Conservation (phyloP, 371 early-diverging fungal species). For the Ecytonucleospora hepatopenaei region DNA sequence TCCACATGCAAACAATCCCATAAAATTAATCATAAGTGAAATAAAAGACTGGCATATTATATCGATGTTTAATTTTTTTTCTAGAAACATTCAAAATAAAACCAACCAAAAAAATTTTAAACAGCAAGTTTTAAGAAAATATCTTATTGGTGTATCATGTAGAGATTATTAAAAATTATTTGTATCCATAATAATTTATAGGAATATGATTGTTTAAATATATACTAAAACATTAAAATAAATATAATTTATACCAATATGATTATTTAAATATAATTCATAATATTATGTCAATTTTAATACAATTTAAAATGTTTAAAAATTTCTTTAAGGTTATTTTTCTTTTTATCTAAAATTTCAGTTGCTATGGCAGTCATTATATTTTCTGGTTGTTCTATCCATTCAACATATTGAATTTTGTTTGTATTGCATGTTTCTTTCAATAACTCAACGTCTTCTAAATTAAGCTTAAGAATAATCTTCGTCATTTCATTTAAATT, state of each 20-base stretch:
- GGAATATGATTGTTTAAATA: background rate
- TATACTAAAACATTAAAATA: background rate
- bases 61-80: background rate
- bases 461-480: constrained; percentile 36
- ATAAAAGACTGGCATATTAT: constrained; percentile 40
- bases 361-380: constrained; percentile 40
- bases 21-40: constrained; percentile 47
- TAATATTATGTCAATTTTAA: background rate
- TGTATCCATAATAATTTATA: background rate
- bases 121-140: background rate
- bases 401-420: constrained; percentile 29
- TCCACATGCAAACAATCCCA: constrained; percentile 49
- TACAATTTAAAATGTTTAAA: background rate
- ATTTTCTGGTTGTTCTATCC: constrained; percentile 52
- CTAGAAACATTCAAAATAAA: background rate
- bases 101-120: background rate
- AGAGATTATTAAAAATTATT: background rate
- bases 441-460: constrained; percentile 26
- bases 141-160: background rate
- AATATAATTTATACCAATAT: background rate
- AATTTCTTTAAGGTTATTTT: no score
- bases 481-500: constrained; percentile 28
- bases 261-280: background rate
- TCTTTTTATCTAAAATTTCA: constrained; percentile 13
- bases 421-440: constrained; percentile 1